Conservation (phyloP, 116 monocot species). For the Phalaenopsis hybrid region DNA sequence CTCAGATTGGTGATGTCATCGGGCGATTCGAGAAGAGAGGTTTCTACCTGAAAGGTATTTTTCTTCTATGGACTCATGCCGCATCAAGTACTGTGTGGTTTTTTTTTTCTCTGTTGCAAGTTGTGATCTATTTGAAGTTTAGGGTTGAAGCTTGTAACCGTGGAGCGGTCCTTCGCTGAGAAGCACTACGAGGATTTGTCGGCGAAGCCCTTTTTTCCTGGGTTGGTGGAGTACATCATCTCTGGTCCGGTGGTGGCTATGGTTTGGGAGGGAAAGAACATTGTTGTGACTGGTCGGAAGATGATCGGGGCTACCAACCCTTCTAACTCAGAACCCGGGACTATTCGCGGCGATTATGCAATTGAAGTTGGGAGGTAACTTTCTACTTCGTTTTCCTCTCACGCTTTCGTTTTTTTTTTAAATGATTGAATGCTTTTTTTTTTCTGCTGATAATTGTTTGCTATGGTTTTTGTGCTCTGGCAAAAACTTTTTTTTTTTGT, state of each 20-base stretch:
- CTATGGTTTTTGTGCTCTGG: background rate
- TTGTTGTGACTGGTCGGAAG: slow-evolving; percentile 77
- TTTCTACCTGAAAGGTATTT: slow-evolving; percentile 72
- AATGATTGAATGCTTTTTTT: background rate
- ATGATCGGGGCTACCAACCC: slow-evolving; percentile 91
- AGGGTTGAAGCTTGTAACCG: slow-evolving; percentile 74
- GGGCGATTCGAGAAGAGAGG: slow-evolving; percentile 90
- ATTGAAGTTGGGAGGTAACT: slow-evolving; percentile 73
- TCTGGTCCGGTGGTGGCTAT: slow-evolving; percentile 92
- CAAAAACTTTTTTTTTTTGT: background rate
- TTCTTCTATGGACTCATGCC: background rate
- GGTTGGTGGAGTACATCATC: slow-evolving; percentile 82
- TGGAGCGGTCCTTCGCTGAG: slow-evolving; percentile 79
- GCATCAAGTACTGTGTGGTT: background rate
- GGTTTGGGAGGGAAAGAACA: slow-evolving; percentile 94
- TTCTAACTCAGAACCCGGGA: slow-evolving; percentile 65
- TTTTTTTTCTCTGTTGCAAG: background rate
- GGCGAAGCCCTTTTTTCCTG: slow-evolving; percentile 72
- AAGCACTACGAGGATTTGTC: slow-evolving; percentile 88
- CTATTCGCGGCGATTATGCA: slow-evolving; percentile 85
- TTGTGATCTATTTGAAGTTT: background rate
- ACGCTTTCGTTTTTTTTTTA: background rate
- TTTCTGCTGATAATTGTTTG: background rate
- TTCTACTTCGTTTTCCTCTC: background rate
- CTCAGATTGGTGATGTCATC: slow-evolving; percentile 77